These are phyloP conservation scores for Vitis rupestris DNA, from an alignment of 164 flowering plant genomes.

Conservation along the genomic window DNA sequence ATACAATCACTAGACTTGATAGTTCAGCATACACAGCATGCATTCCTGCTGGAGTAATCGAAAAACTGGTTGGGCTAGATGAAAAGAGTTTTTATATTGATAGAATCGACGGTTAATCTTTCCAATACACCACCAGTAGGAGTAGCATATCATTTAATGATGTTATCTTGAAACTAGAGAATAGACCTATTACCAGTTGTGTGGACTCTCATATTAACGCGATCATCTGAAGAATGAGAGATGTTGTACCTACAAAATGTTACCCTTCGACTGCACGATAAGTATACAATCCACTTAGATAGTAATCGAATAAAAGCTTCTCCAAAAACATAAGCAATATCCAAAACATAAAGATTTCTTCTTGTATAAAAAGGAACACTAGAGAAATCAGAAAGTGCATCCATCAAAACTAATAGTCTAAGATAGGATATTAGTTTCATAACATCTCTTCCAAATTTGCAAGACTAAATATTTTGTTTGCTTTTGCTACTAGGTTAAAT, in stretches of 20 bases:
- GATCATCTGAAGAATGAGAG: conserved; percentile 90
- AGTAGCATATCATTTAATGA: background rate
- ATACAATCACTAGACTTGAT: no score
- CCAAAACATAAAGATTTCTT: background rate
- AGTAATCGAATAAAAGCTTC: background rate
- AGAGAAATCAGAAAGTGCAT: no score
- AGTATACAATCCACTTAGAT: background rate
- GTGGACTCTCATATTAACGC: conserved; percentile 85
- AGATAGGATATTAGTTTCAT: no score
- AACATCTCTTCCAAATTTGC: no score
- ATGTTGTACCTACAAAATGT: conserved; percentile 82
- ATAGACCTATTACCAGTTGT: conserved; percentile 59
- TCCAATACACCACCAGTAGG: no score
- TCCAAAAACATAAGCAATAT: background rate
- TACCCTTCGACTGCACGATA: conserved; percentile 71
- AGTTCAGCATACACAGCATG: no score
- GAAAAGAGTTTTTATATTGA: no score
- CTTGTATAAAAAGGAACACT: background rate
- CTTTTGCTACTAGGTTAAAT: no score
- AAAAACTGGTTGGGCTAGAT: no score
- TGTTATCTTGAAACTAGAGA: background rate
- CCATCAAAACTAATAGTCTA: no score
- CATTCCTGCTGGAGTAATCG: fast-evolving
- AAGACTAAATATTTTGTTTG: no score
- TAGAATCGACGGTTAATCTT: no score